A percentile compares a stretch with the other conserved stretches of the same genome.
These are phyloP conservation scores for Echium plantagineum DNA, from an alignment of 257 asterid species.

Conservation along the genomic window DNA sequence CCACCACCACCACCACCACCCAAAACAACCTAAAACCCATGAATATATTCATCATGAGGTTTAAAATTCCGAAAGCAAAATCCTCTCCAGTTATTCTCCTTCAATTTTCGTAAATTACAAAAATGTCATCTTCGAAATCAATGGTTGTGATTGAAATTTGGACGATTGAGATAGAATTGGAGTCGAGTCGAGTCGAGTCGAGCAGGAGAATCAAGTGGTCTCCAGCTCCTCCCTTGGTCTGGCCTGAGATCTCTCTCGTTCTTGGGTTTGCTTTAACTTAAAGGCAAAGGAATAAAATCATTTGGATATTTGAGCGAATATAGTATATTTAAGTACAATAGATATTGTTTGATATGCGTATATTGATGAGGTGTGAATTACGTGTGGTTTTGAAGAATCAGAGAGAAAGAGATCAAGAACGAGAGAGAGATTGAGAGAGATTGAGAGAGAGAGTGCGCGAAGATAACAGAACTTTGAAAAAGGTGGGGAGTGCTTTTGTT, in stretches of 20 bases:
- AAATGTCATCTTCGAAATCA: slow-evolving; percentile 3
- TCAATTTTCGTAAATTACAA: slow-evolving; percentile 10
- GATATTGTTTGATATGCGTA: too few relatives aligned
- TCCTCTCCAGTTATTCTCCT: too few relatives aligned
- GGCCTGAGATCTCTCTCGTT: background rate
- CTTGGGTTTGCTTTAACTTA: too few relatives aligned
- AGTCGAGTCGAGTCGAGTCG: too few relatives aligned
- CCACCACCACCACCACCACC: background rate
- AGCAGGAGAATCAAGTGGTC: background rate
- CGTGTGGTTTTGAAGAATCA: too few relatives aligned
- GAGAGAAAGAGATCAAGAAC: background rate
- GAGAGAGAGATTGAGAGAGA: background rate
- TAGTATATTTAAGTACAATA: too few relatives aligned
- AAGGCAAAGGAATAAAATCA: background rate
- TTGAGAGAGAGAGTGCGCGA: background rate
- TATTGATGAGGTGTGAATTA: too few relatives aligned
- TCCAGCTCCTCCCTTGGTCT: background rate
- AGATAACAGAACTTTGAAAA: background rate
- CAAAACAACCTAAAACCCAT: background rate
- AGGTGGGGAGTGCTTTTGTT: background rate
- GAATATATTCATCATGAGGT: background rate
- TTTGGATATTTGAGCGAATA: background rate
- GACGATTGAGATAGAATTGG: slow-evolving; percentile 8
- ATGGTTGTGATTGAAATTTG: slow-evolving; percentile 16
- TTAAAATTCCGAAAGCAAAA: background rate